Evolutionary conservation across 495 filamentous ascomycete genomes (phyloP), one percentile per base, ranked within the genome.

Genomic region (Viridothelium virens): DNA sequence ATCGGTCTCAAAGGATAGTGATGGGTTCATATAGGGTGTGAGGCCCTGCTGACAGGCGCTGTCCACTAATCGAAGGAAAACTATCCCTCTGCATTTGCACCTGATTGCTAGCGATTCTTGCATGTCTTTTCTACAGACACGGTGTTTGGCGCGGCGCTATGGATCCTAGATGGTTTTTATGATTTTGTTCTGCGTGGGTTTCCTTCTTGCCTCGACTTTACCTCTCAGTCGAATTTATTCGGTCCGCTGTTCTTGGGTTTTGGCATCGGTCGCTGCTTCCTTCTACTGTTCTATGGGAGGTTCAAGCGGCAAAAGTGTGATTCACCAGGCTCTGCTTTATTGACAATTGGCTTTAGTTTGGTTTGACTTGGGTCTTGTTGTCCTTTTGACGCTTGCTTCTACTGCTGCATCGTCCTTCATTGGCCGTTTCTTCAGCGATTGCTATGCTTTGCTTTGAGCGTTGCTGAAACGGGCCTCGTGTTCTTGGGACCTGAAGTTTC

Each of bases 71-170:
- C 18, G 53, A 34, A 9, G 18, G 5, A 7, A 36, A 9, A 59
- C 7, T 59, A 59, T 18, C 5, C 18, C 7, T 11, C 14, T 59
- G 53, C 53, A 59, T 59, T 59, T 7, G 7, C 36, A 31, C 53
- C 53, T 33, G 53, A 14, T 59, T 59, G 18, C 25, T 10, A 36
- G 53, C 31, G 53, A 59, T 59, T 59, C 53, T 59, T 59, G 53
- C 53, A 59, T 59, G 53, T 59, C 31, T 9, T 59, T 59, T 59
- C 36, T 59, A 33, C n/a, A 33, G 11, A 59, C 36, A 36, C 31
- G 53, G 53, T 36, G 53, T 59, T 59, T 6, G 25, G 36, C 25
- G 53, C 33, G 53, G 53, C 53, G 25, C 25, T 36, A 18, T 10
- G 3, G 53, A 36, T 59, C 53, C 53, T 59, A 59, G 31, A 59